Percentiles rank a stretch among this genome's conserved stretches.
Conservation (phyloP, 2,329 filamentous ascomycete genomes). For the Beauveria asiatica region DNA sequence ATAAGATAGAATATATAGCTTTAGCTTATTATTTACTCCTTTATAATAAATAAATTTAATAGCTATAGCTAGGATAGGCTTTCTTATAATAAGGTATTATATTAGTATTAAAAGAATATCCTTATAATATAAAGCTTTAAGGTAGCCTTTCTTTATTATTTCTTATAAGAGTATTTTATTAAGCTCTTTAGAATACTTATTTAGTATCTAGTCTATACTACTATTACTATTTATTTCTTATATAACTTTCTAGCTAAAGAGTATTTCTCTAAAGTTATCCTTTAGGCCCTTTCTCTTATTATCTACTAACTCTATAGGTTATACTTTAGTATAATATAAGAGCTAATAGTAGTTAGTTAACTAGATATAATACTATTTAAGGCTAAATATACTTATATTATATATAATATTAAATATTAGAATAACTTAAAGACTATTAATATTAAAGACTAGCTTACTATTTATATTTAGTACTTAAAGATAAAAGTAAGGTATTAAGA, state of each 20-base stretch:
- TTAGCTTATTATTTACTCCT: constrained; percentile 21
- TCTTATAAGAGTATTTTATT: constrained; percentile 18
- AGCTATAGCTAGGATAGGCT: constrained; percentile 18
- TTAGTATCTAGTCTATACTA: not conserved
- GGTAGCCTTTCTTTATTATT: constrained; percentile 15
- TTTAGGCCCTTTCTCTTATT: constrained; percentile 19
- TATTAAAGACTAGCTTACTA: constrained; percentile 18
- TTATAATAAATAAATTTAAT: constrained; percentile 25
- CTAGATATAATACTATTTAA: constrained; percentile 17
- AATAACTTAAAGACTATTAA: constrained; percentile 17
- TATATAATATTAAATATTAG: constrained; percentile 23
- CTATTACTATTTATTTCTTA: not conserved
- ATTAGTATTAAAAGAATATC: constrained; percentile 23
- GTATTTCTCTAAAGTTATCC: constrained; percentile 17
- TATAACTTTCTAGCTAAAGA: constrained; percentile 21
- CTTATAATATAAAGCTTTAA: constrained; percentile 23
- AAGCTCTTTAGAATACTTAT: constrained; percentile 18
- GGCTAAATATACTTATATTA: constrained; percentile 19
- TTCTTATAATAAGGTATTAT: constrained; percentile 16
- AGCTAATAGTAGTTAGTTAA: constrained; percentile 20
- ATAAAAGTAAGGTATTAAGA: constrained; percentile 17
- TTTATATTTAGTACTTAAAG: constrained; percentile 18
- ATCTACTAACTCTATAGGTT: constrained; percentile 23
- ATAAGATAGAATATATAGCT: constrained; percentile 16
- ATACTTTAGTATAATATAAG: constrained; percentile 20